Evolutionary conservation across 2,329 filamentous ascomycete species (phyloP), one percentile per base, ranked within the genome.

Genomic region (Aspergillus sp.): DNA sequence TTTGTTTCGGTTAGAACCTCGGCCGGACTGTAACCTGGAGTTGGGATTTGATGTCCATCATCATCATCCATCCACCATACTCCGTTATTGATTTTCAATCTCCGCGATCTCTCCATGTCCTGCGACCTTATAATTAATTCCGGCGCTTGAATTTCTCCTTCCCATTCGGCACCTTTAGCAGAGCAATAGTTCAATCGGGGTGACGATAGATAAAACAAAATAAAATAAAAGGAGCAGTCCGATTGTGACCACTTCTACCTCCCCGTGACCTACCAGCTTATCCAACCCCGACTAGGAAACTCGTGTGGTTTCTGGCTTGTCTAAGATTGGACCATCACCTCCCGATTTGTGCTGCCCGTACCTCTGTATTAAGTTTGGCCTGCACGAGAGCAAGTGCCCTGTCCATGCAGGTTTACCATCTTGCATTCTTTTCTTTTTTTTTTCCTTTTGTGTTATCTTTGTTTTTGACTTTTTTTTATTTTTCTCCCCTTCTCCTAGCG

Each of bases 1-100:
- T 57, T 53, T 59, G 58, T 64, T 61, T 64, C 53, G 63, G 61
- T 59, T 64, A 59, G 61, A 62, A 61, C 61, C 55, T 56, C 51
- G 58, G 52, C 39, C 53, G 53, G 54, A 53, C 49, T 58, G 55
- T 60, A 62, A 58, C 50, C 55, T 62, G 61, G 60, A 44, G 57
- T 48, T 61, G 53, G 47, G 57, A 63, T 65, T 57, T 53, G 17
- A 44, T 49, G 48, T 41, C 39, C 54, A 49, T 54, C 44, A 36
- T 38, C 17, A 53, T 42, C 47, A 17, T 21, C 47, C 39, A 44
- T 8, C 25, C 25, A 27, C 6, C 25, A 27, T 27, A 27, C 6
- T 27, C 25, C 25, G 25, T 27, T 36, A 36, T 17, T 51, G 15
- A 49, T 27, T n/a, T 49, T 49, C 41, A 25, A 7, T 48, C 50